Percentiles rank a stretch among this genome's conserved stretches.
phyloP scores from a whole-genome alignment of 2,329 filamentous ascomycete genomes.

The Pseudocercospora ulei region DNA sequence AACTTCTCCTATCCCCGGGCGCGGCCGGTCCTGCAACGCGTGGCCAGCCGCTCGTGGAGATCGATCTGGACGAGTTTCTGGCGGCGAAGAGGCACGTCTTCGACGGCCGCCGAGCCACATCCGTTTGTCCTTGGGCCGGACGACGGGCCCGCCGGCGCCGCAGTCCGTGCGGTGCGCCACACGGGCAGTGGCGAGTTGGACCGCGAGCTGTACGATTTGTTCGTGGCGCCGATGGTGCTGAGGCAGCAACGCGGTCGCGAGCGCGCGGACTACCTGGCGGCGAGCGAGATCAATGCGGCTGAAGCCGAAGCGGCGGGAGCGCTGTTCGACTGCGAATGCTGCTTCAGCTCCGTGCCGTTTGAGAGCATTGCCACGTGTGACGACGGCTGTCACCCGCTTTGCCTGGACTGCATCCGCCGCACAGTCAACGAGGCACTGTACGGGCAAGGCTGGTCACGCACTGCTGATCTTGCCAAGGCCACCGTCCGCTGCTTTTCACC shows the following conservation, averaged over 20 bases:
- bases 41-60: slow-evolving; percentile 67
- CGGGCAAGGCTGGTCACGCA: slow-evolving; percentile 82
- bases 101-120: slow-evolving; percentile 44
- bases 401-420: slow-evolving; percentile 71
- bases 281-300: slow-evolving; percentile 41
- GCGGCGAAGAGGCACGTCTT: slow-evolving; percentile 50
- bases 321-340: slow-evolving; percentile 64
- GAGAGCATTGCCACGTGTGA: slow-evolving; percentile 67
- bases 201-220: slow-evolving; percentile 41
- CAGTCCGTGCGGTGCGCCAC: slow-evolving; percentile 52
- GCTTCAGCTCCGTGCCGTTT: slow-evolving; percentile 60
- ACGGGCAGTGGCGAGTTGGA: slow-evolving; percentile 53
- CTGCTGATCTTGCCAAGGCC: slow-evolving; percentile 60
- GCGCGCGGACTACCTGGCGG: slow-evolving; percentile 37
- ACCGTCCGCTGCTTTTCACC: slow-evolving; percentile 78
- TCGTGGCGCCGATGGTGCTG: slow-evolving; percentile 39
- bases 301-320: slow-evolving; percentile 42
- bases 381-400: slow-evolving; percentile 60
- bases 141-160: slow-evolving; percentile 36
- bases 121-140: slow-evolving; percentile 55
- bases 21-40: slow-evolving; percentile 56
- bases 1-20: slow-evolving; percentile 70
- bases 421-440: slow-evolving; percentile 81
- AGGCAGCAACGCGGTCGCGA: slow-evolving; percentile 36
- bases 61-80: slow-evolving; percentile 64